Base-by-base conservation (phyloP, 2,329 filamentous ascomycete genomes). In the Aspergillus fructus region DNA sequence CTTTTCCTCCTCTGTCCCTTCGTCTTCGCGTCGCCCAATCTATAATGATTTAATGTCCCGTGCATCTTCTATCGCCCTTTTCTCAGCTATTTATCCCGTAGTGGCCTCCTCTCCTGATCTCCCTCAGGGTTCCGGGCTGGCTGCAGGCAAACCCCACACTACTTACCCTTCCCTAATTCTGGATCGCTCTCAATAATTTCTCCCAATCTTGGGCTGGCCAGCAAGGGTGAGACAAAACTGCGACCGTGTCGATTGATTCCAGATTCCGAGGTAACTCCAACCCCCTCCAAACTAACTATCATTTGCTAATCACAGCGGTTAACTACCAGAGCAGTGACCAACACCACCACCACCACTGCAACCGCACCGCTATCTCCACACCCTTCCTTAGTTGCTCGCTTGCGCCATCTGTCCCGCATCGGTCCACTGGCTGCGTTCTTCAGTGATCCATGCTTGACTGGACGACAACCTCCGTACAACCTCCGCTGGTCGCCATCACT, bases 371-470 rank as follows among this genome's bases (percentile, higher is more conserved):
- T 55, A 58, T 60, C 63, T 60, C 61, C 62, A 62, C 60, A 58
- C 43, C 54, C 55, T 59, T 61, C 55, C 62, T 64, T 62, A 61
- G 60, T 58, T 62, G 61, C 64, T 64, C 62, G 64, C 65, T 65
- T 65, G 63, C 64, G 58, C 62, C 64, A 62, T 65, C 52, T 60
- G 61, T 66, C 64, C 64, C 62, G 60, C 64, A 67, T 65, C 64
- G 62, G 59, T 66, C 63, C 64, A 66, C 64, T 59, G 53, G 63
- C 60, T 63, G 62, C 59, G 56, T 61, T 65, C 62, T 62, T 66
- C 62, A 62, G 54, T 69, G 67, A 67, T 65, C 60, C 65, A 73
- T 72, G 69, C 65, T 70, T 63, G 60, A 62, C 66, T 61, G 63
- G 58, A 54, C 51, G 23, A 48, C 46, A 48, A 61, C 58, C 54